Evolutionary conservation across 768 basidiomycete genomes (phyloP).

Genomic region (Collybiopsis luxurians): DNA sequence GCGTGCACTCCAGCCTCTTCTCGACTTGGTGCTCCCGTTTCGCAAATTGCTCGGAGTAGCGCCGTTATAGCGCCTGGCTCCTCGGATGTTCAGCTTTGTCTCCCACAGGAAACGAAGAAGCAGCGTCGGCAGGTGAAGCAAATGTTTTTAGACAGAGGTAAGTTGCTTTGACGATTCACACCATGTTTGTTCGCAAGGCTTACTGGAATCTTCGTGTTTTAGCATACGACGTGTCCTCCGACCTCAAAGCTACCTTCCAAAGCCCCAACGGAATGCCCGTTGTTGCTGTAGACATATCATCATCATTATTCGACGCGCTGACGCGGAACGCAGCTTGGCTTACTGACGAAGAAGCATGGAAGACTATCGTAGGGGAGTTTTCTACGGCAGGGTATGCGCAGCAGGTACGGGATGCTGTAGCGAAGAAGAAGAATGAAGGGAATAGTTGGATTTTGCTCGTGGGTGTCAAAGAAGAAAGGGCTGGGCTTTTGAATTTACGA

Average conservation of each 20-base stretch:
- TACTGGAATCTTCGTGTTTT: background rate
- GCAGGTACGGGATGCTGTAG: constrained; percentile 65
- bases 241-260: constrained; percentile 59
- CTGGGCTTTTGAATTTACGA: constrained; percentile 52
- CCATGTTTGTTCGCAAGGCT: background rate
- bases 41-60: constrained; percentile 29
- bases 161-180: constrained; percentile 7
- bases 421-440: constrained; percentile 62
- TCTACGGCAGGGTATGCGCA: constrained; percentile 61
- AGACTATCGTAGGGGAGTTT: constrained; percentile 50
- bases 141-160: constrained; percentile 67
- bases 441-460: constrained; percentile 62
- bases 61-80: constrained; percentile 11
- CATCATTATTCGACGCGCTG: constrained; percentile 60
- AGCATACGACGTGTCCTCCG: constrained; percentile 64
- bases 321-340: constrained; percentile 60
- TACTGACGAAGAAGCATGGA: constrained; percentile 76
- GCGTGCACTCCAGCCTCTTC: constrained; percentile 51
- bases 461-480: constrained; percentile 66
- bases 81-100: constrained; percentile 58
- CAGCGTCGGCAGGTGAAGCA: constrained; percentile 71
- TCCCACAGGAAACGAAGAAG: constrained; percentile 69
- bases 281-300: constrained; percentile 69
- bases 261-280: constrained; percentile 52
- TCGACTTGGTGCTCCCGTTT: constrained; percentile 33